These are phyloP conservation scores for Aspergillus biplanus DNA, from an alignment of 495 filamentous ascomycete genomes.

Conservation along the genomic window DNA sequence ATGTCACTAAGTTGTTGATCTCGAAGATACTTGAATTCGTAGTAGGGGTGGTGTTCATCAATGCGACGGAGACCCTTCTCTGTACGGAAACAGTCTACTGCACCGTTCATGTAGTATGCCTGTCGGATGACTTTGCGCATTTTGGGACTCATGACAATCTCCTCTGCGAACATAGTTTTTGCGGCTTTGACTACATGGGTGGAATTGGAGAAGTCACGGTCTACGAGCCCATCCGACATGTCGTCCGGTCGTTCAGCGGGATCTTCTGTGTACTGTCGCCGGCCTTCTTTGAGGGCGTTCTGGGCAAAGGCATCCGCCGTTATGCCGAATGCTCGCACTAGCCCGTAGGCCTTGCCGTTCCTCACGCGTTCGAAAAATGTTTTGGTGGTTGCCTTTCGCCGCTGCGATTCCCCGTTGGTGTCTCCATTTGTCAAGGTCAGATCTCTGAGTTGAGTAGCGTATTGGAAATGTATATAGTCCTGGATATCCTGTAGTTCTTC, in stretches of 20 bases:
- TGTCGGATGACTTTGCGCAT: constrained; percentile 86
- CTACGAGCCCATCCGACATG: constrained; percentile 75
- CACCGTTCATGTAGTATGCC: constrained; percentile 77
- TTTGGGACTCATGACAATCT: constrained; percentile 83
- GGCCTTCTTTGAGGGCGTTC: constrained; percentile 77
- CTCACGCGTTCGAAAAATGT: constrained; percentile 83
- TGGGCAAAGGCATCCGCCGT: constrained; percentile 83
- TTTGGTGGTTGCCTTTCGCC: constrained; percentile 75
- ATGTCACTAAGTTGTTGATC: constrained; percentile 83
- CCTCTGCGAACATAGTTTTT: constrained; percentile 87
- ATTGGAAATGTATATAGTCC: constrained; percentile 96
- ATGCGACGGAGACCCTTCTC: constrained; percentile 94
- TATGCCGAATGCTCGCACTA: constrained; percentile 90
- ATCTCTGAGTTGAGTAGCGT: constrained; percentile 80
- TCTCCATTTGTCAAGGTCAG: constrained; percentile 61
- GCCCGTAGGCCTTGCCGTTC: constrained; percentile 72
- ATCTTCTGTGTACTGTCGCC: constrained; percentile 82
- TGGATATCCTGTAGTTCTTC: constrained; percentile 96
- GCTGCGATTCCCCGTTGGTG: constrained; percentile 56
- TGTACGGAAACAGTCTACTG: constrained; percentile 84
- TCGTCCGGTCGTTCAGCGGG: constrained; percentile 74
- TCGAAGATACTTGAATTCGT: constrained; percentile 95
- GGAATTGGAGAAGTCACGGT: constrained; percentile 76
- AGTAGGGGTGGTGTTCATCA: constrained; percentile 93
- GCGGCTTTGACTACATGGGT: constrained; percentile 76